Conservation (phyloP, 306 rosid species). For the Castanea crenata region DNA sequence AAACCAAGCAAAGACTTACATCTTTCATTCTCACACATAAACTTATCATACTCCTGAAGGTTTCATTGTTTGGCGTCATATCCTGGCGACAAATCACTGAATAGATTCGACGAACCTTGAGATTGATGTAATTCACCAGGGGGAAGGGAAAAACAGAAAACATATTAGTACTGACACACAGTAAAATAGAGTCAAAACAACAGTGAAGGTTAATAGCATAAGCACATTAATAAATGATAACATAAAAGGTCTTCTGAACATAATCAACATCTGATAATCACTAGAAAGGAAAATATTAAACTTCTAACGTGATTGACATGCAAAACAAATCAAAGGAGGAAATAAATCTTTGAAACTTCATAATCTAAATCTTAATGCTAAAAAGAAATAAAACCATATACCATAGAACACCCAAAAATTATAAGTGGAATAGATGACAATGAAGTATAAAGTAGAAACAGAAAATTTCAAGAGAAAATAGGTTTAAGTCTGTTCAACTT, state of each 20-base stretch:
- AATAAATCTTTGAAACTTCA: not conserved
- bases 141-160: slow-evolving; percentile 16
- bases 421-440: not conserved
- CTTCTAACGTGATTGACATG: not conserved
- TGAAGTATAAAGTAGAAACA: not conserved
- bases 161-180: slow-evolving; percentile 11
- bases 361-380: not conserved
- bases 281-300: not conserved
- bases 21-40: slow-evolving; percentile 66
- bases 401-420: not conserved
- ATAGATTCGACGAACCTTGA: slow-evolving; percentile 65
- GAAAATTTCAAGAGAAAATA: not conserved
- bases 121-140: not conserved
- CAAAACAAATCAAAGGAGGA: not conserved
- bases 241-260: not conserved
- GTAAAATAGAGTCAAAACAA: not conserved
- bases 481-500: not conserved
- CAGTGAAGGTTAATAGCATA: not conserved
- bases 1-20: slow-evolving; percentile 43
- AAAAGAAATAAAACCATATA: not conserved
- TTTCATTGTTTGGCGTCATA: slow-evolving; percentile 50
- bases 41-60: slow-evolving; percentile 65
- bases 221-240: not conserved
- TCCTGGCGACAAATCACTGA: slow-evolving; percentile 44
- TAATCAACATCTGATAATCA: not conserved